phyloP scores from a whole-genome alignment of 805 yeast species.

The Wickerhamiella azyma region DNA sequence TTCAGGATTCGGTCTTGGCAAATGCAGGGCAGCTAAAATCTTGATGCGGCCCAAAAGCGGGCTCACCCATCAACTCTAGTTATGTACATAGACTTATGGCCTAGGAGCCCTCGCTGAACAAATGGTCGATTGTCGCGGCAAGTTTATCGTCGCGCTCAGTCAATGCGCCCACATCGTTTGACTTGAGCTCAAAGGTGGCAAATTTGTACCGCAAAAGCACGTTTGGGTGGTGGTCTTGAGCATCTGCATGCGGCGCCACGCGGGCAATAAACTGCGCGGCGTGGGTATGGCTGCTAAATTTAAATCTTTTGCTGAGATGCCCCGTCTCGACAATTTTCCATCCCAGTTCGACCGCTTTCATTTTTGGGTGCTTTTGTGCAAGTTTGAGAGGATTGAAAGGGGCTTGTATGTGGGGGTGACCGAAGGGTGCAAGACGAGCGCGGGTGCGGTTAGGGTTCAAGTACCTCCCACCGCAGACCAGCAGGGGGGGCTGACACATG shows the following conservation, averaged over 20 bases:
- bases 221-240: constrained; percentile 18
- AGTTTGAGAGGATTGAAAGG: too few species aligned
- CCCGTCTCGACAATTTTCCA: constrained; percentile 12
- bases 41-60: too few species aligned
- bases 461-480: not conserved
- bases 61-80: too few species aligned
- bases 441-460: not conserved
- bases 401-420: not conserved
- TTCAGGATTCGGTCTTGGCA: too few species aligned
- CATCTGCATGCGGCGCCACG: constrained; percentile 16
- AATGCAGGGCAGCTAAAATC: too few species aligned
- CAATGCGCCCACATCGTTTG: constrained; percentile 15
- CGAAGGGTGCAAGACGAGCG: not conserved
- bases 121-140: constrained; percentile 10
- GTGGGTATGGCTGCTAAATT: constrained; percentile 15
- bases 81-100: too few species aligned
- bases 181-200: constrained; percentile 13
- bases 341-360: constrained; percentile 4
- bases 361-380: too few species aligned
- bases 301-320: constrained; percentile 12
- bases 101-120: not conserved
- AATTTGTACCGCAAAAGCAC: constrained; percentile 14
- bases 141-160: constrained; percentile 15
- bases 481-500: not conserved
- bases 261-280: constrained; percentile 16